Evolutionary conservation across 2,329 filamentous ascomycete genomes (phyloP), one percentile per base, ranked within the genome.

Genomic region (Xylaria sp.): DNA sequence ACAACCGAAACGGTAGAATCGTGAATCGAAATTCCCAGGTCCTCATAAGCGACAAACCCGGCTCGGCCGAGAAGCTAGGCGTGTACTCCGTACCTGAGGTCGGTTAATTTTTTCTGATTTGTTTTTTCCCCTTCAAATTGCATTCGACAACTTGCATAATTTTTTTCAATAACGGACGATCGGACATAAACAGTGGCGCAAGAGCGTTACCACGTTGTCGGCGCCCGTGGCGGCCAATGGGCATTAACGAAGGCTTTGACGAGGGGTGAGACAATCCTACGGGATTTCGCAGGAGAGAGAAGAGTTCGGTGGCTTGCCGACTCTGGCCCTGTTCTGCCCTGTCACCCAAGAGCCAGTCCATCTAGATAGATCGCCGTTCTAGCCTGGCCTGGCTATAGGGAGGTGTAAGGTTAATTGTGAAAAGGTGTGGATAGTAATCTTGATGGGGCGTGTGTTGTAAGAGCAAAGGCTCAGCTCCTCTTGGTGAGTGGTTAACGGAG

Each of bases 191-290:
- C 20, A 44, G 60, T 65, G 69, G 69, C 58, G 65, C 39, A 51
- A 60, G 63, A 48, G 54, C 63, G 60, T 70, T 71, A 71, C 70
- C 70, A 70, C 23, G 46, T 61, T 51, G 46, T 62, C 70, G 70
- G 70, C 58, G 64, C 65, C 10, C 60, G 67, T 66, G 67, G 65
- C 61, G 64, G 37, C 70, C 70, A 72, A 70, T 72, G 32, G 18
- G 28, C 46, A 50, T 46, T 13, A 54, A 37, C 46, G 28, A 60
- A 28, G 41, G 52, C 9, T 20, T 46, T 55, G 52, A 55, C 32
- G 51, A 55, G 52, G 46, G 39, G 28, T 28, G 20, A 55, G 4
- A 18, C 25, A 20, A 70, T 70, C 64, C 67, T 52, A 63, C 50
- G 59, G 63, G 63, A 65, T 71, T 62, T 56, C 60, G 18, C 41